Evolutionary conservation across 2,329 filamentous ascomycete species (phyloP).

Genomic region (Cercospora sp.): DNA sequence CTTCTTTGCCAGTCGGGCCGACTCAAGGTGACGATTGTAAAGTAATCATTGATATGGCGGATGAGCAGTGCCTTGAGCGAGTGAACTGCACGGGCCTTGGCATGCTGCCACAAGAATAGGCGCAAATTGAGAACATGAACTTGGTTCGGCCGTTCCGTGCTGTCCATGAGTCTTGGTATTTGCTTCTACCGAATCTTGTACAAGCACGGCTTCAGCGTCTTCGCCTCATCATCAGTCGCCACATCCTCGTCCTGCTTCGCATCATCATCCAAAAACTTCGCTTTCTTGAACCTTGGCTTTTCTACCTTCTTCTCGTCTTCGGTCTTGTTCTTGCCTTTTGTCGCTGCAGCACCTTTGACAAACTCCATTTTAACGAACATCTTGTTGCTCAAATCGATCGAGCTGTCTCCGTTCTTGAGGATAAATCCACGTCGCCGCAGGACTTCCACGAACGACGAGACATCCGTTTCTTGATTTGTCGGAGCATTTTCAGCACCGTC

Average conservation of each 20-base stretch:
- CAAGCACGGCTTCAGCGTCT: conserved; percentile 89
- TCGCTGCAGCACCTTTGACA: conserved; percentile 74
- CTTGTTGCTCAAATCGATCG: conserved; percentile 82
- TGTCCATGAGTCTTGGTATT: background rate
- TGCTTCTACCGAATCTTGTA: conserved; percentile 76
- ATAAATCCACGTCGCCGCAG: conserved; percentile 79
- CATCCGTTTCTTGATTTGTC: conserved; percentile 72
- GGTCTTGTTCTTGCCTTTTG: conserved; percentile 68
- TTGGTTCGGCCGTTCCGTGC: background rate
- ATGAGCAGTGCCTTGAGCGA: background rate
- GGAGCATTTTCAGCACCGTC: conserved; percentile 62
- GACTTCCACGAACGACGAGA: conserved; percentile 81
- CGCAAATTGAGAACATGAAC: background rate
- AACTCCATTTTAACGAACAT: conserved; percentile 99
- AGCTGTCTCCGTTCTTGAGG: conserved; percentile 62
- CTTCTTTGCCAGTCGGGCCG: no score
- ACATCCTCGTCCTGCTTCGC: conserved; percentile 58
- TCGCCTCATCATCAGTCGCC: conserved; percentile 60
- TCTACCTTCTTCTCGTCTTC: conserved; percentile 40
- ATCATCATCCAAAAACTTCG: conserved; percentile 61
- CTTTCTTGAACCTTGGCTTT: conserved; percentile 45
- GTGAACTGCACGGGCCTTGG: background rate
- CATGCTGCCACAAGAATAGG: background rate
- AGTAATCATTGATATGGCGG: background rate
- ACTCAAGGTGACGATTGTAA: background rate